Evolutionary conservation across 768 basidiomycete genomes (phyloP).

Genomic region (Leccinum longicurvipes): DNA sequence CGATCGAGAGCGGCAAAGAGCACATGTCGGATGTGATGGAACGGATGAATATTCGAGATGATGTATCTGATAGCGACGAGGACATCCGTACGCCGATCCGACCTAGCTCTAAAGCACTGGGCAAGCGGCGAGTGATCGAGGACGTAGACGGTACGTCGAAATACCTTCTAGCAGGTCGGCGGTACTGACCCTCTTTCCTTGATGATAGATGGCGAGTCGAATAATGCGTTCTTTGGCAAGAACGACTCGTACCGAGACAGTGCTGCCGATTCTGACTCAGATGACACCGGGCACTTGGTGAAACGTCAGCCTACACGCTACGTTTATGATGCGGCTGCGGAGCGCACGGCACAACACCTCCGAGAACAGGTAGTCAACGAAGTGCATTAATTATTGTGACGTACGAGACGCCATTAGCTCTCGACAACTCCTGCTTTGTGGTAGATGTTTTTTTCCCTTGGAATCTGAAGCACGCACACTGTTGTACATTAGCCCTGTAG

Average conservation of each 20-base stretch:
- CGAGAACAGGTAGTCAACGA: slow-evolving; percentile 47
- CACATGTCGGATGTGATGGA: slow-evolving; percentile 27
- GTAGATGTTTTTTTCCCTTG: slow-evolving; percentile 11
- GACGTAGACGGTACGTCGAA: slow-evolving; percentile 39
- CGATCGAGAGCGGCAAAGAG: slow-evolving; percentile 23
- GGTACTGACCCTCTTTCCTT: neutral
- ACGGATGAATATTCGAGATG: slow-evolving; percentile 27
- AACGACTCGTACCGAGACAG: slow-evolving; percentile 34
- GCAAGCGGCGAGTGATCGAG: slow-evolving; percentile 70
- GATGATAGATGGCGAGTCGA: slow-evolving; percentile 43
- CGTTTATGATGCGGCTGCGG: slow-evolving; percentile 92
- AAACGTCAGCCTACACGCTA: slow-evolving; percentile 57
- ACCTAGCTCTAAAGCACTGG: slow-evolving; percentile 86
- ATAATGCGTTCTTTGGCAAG: slow-evolving; percentile 52
- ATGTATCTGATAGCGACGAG: slow-evolving; percentile 26
- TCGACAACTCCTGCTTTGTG: neutral
- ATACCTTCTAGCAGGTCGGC: neutral
- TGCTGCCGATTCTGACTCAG: slow-evolving; percentile 48
- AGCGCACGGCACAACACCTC: slow-evolving; percentile 64
- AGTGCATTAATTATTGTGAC: slow-evolving; percentile 38
- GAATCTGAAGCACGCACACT: slow-evolving; percentile 16
- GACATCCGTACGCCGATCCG: slow-evolving; percentile 40
- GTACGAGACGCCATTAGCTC: neutral
- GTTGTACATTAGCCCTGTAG: slow-evolving; percentile 27
- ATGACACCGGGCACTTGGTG: slow-evolving; percentile 36